These are phyloP conservation scores for Trichoderma koningii DNA, from an alignment of 2,329 filamentous ascomycete species.

Conservation along the genomic window DNA sequence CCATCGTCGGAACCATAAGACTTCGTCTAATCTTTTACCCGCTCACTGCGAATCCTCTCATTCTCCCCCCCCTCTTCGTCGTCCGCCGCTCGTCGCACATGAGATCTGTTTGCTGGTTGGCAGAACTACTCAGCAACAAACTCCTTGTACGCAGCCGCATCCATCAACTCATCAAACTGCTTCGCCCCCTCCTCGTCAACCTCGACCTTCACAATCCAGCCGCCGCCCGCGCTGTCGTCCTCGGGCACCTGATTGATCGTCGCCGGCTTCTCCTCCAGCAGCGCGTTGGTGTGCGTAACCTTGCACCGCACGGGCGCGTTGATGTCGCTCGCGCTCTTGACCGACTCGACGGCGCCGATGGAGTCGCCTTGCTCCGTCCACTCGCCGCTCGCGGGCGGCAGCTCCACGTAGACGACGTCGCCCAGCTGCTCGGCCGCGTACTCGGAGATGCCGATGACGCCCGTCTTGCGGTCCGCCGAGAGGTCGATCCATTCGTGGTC, in stretches of 20 bases:
- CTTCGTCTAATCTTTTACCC: conserved; percentile 25
- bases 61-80: not conserved
- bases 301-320: conserved; percentile 81
- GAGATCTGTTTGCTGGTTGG: too few relatives aligned
- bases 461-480: conserved; percentile 77
- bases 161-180: conserved; percentile 78
- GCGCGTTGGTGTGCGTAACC: conserved; percentile 71
- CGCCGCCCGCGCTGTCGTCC: conserved; percentile 70
- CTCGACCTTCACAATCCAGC: conserved; percentile 90
- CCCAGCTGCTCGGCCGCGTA: conserved; percentile 92
- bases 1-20: not conserved
- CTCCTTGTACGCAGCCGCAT: conserved; percentile 71
- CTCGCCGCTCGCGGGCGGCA: conserved; percentile 63
- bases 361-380: conserved; percentile 75
- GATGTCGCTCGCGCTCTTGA: conserved; percentile 98
- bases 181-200: conserved; percentile 65
- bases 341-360: conserved; percentile 93
- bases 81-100: too few relatives aligned
- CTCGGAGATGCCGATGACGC: conserved; percentile 79
- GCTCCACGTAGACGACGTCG: conserved; percentile 96
- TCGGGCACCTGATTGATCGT: conserved; percentile 91
- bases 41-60: not conserved
- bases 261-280: conserved; percentile 80
- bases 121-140: conserved; percentile 60
- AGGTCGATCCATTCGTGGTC: conserved; percentile 99